Base-by-base conservation (phyloP, 2,329 filamentous ascomycete species). In the Alternaria infectoria region DNA sequence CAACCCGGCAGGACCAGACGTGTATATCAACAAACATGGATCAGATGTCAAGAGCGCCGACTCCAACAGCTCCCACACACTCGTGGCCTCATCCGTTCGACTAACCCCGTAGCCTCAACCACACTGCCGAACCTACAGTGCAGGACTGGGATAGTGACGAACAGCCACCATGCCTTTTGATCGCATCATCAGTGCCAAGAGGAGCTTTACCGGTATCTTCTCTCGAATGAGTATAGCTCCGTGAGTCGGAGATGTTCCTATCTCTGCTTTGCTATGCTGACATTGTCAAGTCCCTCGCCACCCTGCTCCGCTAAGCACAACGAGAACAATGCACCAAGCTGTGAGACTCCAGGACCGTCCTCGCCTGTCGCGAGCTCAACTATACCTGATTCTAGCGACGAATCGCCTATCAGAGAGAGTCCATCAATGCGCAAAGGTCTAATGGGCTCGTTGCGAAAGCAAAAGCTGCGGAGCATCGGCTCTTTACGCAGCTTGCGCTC, bases 161-260 rank as follows among this genome's bases (percentile, higher is more conserved):
- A 57, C 40, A 69, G 51, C 59, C 64, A 61, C 47, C 57, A 79
- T 74, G 71, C 68, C 64, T 46, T 60, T 78, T 36, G 72, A 71
- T 57, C 70, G 68, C 40, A 66, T 78, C 19, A 54, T 76, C 46
- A 67, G 68, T 55, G 70, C 72, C 12, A 78, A 71, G 59, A 76
- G 74, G 65, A 77, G 76, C 47, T 60, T 77, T 43, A 71, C 74
- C 6, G 73, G 70, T 15, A 69, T 77, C 60, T 71, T 74, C 66
- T 64, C 65, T 32, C 57, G 55, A n/a, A 51, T 68, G 6, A 57
- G 36, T n/a, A 26, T 21, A 15, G 15, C 52, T 11, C 26, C 28
- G 47, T 57, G 26, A 30, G 59, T 61, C 5, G 8, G 11, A 6
- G 7, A 10, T 23, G 12, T 15, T 47, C 5, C 15, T 28, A 2